phyloP scores from a whole-genome alignment of 805 yeast genomes.

The Candida adriatica region DNA sequence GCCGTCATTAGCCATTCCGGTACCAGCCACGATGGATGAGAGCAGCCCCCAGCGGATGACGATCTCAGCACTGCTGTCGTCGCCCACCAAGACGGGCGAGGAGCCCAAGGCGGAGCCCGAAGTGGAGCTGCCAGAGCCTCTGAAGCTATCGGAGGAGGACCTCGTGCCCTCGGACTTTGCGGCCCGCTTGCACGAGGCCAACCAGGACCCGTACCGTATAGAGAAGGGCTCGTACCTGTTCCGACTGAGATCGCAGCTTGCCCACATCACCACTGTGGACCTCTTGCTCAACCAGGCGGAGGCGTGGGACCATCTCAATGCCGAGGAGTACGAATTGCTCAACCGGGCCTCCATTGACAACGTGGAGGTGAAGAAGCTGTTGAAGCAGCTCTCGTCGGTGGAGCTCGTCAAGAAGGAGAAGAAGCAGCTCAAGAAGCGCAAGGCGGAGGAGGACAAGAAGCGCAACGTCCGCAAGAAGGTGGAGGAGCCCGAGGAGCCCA shows the following conservation, averaged over 20 bases:
- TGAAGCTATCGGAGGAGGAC: constrained; percentile 7
- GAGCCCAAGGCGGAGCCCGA: neutral
- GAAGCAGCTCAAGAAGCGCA: constrained; percentile 12
- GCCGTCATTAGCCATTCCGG: no score
- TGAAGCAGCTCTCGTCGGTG: constrained; percentile 21
- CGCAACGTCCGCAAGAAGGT: constrained; percentile 4
- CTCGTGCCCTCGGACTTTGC: constrained; percentile 12
- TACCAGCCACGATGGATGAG: no score
- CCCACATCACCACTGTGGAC: constrained; percentile 24
- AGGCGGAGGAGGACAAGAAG: constrained; percentile 7
- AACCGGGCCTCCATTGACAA: constrained; percentile 21
- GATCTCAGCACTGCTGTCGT: constrained; percentile 18
- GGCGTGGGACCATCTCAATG: constrained; percentile 22
- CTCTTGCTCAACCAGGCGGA: constrained; percentile 18
- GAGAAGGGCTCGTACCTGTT: constrained; percentile 21
- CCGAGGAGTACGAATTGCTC: constrained; percentile 22
- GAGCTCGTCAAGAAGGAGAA: constrained; percentile 19
- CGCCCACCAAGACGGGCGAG: constrained; percentile 8
- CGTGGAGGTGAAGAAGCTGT: constrained; percentile 21
- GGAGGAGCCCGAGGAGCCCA: constrained; percentile 3
- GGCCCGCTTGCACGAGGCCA: constrained; percentile 16
- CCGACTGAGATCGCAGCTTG: constrained; percentile 18
- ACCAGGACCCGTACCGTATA: constrained; percentile 14
- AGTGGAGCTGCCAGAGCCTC: neutral
- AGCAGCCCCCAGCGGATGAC: constrained; percentile 28